Evolutionary conservation across 768 basidiomycete species (phyloP).

Genomic region (Tylopilus rubrobrunneus): DNA sequence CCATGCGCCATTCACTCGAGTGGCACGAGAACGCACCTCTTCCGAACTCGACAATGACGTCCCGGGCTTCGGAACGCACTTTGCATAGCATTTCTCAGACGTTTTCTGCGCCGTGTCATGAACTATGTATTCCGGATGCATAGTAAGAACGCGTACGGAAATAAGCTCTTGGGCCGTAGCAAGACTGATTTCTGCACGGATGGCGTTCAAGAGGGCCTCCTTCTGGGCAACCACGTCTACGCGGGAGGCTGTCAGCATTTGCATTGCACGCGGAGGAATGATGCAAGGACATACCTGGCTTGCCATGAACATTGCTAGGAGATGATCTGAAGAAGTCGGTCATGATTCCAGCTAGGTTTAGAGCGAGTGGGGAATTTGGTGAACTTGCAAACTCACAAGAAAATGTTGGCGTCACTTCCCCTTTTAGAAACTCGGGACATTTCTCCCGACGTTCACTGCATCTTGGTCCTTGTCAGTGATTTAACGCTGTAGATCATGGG

Average conservation of each 20-base stretch:
- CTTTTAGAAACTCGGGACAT: not conserved
- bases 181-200: conserved; percentile 67
- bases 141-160: conserved; percentile 43
- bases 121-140: not conserved
- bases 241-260: not conserved
- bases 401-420: not conserved
- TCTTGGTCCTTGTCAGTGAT: not conserved
- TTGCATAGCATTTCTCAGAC: conserved; percentile 72
- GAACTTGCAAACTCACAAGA: not conserved
- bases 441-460: not conserved
- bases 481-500: conserved; percentile 46
- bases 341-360: conserved; percentile 31
- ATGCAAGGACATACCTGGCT: conserved; percentile 20
- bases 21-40: conserved; percentile 45
- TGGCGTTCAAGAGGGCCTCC: conserved; percentile 52
- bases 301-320: conserved; percentile 13
- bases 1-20: not conserved
- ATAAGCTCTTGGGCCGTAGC: conserved; percentile 80
- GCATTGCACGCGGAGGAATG: not conserved
- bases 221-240: conserved; percentile 37
- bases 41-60: conserved; percentile 65
- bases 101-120: conserved; percentile 51
- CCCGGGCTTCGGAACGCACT: conserved; percentile 76
- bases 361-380: too few relatives aligned
- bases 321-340: conserved; percentile 50